phyloP scores from a whole-genome alignment of 2,329 filamentous ascomycete genomes.

The Podosphaera fusca region DNA sequence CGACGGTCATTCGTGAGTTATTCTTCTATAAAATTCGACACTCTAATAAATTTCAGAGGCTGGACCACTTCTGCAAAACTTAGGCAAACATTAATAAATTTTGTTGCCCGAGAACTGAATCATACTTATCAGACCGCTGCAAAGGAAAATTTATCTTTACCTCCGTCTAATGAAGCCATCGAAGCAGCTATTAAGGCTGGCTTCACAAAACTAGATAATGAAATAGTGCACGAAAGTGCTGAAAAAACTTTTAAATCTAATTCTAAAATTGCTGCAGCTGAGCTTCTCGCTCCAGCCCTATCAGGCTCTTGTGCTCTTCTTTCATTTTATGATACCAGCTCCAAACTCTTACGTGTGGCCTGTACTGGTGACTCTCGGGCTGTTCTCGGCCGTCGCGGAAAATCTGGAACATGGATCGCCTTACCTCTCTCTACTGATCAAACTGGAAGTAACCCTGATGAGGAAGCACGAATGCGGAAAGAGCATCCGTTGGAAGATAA shows the following conservation, averaged over 20 bases:
- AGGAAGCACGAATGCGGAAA: conserved; percentile 58
- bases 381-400: conserved; percentile 58
- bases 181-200: conserved; percentile 82
- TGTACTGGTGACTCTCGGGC: conserved; percentile 94
- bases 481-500: conserved; percentile 78
- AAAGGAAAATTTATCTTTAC: conserved; percentile 26
- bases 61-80: conserved; percentile 97
- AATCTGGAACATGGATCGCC: conserved; percentile 76
- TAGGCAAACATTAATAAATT: conserved; percentile 75
- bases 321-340: conserved; percentile 81
- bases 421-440: conserved; percentile 80
- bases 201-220: conserved; percentile 71
- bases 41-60: conserved; percentile 31
- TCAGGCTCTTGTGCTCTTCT: conserved; percentile 94
- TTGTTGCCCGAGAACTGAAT: conserved; percentile 82
- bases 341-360: conserved; percentile 74
- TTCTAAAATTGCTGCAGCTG: conserved; percentile 74
- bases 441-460: conserved; percentile 70
- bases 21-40: background rate
- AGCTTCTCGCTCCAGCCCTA: conserved; percentile 74
- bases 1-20: conserved; percentile 70
- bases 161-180: conserved; percentile 57
- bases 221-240: conserved; percentile 85
- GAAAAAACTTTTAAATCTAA: conserved; percentile 75
- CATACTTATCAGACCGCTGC: conserved; percentile 61